Base-by-base conservation (phyloP, 768 basidiomycete species). In the Collybia sordida region DNA sequence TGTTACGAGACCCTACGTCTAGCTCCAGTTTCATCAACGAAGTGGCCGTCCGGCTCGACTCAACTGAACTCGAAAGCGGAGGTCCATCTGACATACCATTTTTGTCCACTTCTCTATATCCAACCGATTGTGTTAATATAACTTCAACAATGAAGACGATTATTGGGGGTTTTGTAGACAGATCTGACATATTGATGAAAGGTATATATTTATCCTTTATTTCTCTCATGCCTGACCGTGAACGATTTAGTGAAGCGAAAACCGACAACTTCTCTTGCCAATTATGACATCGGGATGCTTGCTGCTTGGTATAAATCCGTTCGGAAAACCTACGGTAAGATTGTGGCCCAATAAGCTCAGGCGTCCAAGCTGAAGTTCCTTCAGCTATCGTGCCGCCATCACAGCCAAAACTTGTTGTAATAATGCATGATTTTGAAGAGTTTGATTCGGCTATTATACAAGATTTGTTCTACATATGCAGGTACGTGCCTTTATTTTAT, bases 341-440 rank as follows among this genome's bases (percentile, higher is more conserved):
- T 15, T 14, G 44, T 37, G 18, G 27, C 11, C 34, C 8, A 44
- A 7, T 17, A 19, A 18, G n/a, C n/a, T n/a, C n/a, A n/a, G n/a
- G n/a, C n/a, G n/a, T n/a, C n/a, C n/a, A 6, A 14, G 9, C 24
- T 43, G 14, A 47, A n/a, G 43, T 45, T 47, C 7, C 25, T 18
- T 28, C 36, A 52, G 43, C 40, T 22, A n/a, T 47, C n/a, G 48
- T 45, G 25, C 45, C 47, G 45, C 52, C 49, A 19, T 21, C 48
- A 19, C 50, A 54, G 9, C 76, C 60, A 8, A 67, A 73, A 31
- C 73, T 91, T 3, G 72, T 84, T 19, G 70, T 87, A 7, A 59
- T 90, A 11, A 58, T 91, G 18, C 86, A 89, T 49, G 84, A 88
- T 49, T 89, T 92, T 54, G 89, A 91, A 58, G 80, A 83, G 59